Evolutionary conservation across 2,329 filamentous ascomycete species (phyloP).

Genomic region (Cytospora piceicola): DNA sequence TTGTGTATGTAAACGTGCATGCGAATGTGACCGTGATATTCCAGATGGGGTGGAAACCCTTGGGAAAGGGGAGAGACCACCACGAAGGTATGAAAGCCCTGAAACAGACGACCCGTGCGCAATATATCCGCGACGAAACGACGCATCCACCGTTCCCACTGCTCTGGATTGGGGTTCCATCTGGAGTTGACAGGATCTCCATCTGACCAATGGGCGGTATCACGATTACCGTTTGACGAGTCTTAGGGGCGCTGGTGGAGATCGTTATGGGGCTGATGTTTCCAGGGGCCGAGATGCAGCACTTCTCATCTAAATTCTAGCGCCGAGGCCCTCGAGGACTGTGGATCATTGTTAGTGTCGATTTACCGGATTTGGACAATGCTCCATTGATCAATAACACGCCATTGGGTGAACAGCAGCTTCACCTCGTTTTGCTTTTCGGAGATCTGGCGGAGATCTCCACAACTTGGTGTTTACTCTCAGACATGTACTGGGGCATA

Average conservation of each 20-base stretch:
- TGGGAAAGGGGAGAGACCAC: not conserved
- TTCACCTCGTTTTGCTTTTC: slow-evolving; percentile 8
- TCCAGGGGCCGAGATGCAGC: slow-evolving; percentile 22
- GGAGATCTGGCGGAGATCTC: slow-evolving; percentile 2
- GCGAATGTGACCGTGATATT: slow-evolving; percentile 8
- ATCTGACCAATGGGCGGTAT: slow-evolving; percentile 15
- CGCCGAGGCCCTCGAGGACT: slow-evolving; percentile 5
- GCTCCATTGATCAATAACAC: slow-evolving; percentile 12
- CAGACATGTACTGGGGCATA: slow-evolving; percentile 11
- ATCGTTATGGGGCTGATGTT: slow-evolving; percentile 12
- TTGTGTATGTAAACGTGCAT: slow-evolving; percentile 21
- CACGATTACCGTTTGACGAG: slow-evolving; percentile 17
- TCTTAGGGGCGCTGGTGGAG: slow-evolving; percentile 11
- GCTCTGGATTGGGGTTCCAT: not conserved
- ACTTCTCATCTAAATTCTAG: not conserved
- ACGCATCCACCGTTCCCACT: slow-evolving; percentile 4
- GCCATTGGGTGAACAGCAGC: slow-evolving; percentile 18
- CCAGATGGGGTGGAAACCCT: not conserved
- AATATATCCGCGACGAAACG: slow-evolving; percentile 25
- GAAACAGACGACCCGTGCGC: slow-evolving; percentile 23
- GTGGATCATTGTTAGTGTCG: slow-evolving; percentile 13
- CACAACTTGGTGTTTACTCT: slow-evolving; percentile 8
- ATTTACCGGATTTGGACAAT: slow-evolving; percentile 19
- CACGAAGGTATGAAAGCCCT: not conserved
- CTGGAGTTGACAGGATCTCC: not conserved